Evolutionary conservation across 148 eudicot species (phyloP).

Genomic region (Bassia scoparia): DNA sequence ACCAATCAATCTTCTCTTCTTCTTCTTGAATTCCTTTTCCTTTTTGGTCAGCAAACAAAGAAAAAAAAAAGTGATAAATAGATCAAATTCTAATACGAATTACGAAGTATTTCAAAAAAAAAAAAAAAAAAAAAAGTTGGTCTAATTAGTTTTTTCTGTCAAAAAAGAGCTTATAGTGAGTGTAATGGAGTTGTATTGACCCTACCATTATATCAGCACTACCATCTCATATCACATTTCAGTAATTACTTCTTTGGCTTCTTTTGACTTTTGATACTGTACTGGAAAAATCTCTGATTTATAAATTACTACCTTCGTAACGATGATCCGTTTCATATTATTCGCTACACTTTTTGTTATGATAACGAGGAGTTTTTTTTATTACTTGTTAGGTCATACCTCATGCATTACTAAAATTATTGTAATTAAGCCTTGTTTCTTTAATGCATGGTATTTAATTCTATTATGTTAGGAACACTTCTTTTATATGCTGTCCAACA

Average conservation of each 20-base stretch:
- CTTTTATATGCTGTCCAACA: constrained; percentile 7
- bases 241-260: constrained; percentile 9
- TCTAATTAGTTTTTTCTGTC: not conserved
- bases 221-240: not conserved
- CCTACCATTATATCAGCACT: constrained; percentile 19
- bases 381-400: too few species aligned
- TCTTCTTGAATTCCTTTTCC: not conserved
- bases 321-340: too few species aligned
- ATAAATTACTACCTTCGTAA: too few species aligned
- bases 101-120: too few species aligned
- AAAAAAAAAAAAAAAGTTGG: too few species aligned
- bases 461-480: not conserved
- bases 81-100: too few species aligned
- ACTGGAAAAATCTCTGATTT: not conserved
- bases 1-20: not conserved
- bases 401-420: too few species aligned
- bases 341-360: too few species aligned
- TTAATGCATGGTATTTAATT: not conserved
- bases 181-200: constrained; percentile 7
- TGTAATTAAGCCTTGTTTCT: not conserved
- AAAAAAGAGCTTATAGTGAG: constrained; percentile 3
- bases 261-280: not conserved
- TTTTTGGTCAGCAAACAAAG: not conserved
- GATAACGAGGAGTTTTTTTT: too few species aligned
- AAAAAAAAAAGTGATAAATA: too few species aligned